phyloP scores from a whole-genome alignment of 495 filamentous ascomycete species.

The Xylaria cubensis region DNA sequence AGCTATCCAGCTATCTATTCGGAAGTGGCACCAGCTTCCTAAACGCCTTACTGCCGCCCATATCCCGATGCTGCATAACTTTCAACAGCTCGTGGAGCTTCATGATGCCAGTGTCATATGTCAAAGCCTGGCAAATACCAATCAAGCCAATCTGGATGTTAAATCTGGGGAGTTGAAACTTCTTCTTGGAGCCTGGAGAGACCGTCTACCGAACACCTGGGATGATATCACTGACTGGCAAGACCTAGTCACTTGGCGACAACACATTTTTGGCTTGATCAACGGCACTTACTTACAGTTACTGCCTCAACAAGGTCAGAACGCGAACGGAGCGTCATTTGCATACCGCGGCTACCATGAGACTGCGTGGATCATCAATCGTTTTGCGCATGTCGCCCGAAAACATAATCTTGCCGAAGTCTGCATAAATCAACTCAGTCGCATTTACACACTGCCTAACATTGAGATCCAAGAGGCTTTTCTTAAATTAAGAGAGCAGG shows the following conservation, averaged over 20 bases:
- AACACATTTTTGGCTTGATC: slow-evolving; percentile 98
- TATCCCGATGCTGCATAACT: slow-evolving; percentile 93
- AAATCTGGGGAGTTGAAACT: slow-evolving; percentile 97
- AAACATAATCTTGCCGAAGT: slow-evolving; percentile 97
- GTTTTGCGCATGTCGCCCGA: slow-evolving; percentile 95
- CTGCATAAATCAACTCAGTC: slow-evolving; percentile 93
- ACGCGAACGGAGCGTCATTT: slow-evolving; percentile 80
- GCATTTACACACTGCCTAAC: slow-evolving; percentile 97
- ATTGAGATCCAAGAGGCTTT: slow-evolving; percentile 99
- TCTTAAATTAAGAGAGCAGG: slow-evolving; percentile 94
- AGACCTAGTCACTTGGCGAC: slow-evolving; percentile 97
- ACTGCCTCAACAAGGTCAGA: slow-evolving; percentile 79
- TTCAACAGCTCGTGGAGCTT: slow-evolving; percentile 97
- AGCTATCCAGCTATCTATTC: slow-evolving; percentile 92
- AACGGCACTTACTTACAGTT: slow-evolving; percentile 91
- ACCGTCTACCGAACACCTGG: slow-evolving; percentile 96
- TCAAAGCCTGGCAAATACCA: slow-evolving; percentile 84
- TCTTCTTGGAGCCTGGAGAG: slow-evolving; percentile 92
- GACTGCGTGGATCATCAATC: slow-evolving; percentile 99
- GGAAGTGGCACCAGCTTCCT: slow-evolving; percentile 97
- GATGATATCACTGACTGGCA: slow-evolving; percentile 99
- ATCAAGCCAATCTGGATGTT: slow-evolving; percentile 80
- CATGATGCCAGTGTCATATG: slow-evolving; percentile 98
- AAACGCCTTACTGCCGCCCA: slow-evolving; percentile 93
- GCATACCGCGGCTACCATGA: slow-evolving; percentile 98